Base-by-base conservation (phyloP, 1,139 yeast genomes). In the Meyerozyma athensensis region DNA sequence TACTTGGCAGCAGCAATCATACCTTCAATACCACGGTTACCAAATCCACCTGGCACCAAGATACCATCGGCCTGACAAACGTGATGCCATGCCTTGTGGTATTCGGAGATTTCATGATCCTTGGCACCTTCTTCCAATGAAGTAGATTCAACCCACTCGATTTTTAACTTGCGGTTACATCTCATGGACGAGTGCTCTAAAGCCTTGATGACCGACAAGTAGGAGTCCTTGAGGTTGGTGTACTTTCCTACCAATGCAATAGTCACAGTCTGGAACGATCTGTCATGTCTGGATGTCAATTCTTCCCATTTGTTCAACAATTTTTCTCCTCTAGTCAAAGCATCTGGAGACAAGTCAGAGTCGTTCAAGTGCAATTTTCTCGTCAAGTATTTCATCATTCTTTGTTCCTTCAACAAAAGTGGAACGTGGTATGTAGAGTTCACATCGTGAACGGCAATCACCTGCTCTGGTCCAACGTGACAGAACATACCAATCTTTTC, bases 401-500 rank as follows among this genome's bases (percentile, higher is more conserved):
- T 82, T 69, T 92, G 97, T 59, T 92, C 92, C 56, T 83, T 79
- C 53, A 92, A 76, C 58, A 92, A 72, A 49, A 92, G 73, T 38
- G 99, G 99, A 50, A 92, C 97, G 61, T 94, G 98, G 63, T 92
- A 92, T 38, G 98, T 92, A 9, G 97, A 86, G 68, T 86, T 86
- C 53, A 92, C 96, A 63, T 94, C 98, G 58, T 90, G 96, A 42
- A 92, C 96, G 37, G 96, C 97, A 53, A 94, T 77, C 38, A 92
- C 98, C 67, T 94, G 98, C 42, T 90, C 89, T 18, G 95, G 89
- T 18, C 97, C 97, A 50, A 92, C 98, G 58, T 94, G 98, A 65
- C 98, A 92, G 68, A 92, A 92, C 98, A 94, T 92, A 43, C 97
- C 94, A 57, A 92, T 92, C 68, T 92, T 92, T 47, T 86, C 94